Conservation (phyloP, 805 yeast genomes). For the Saitoella complicata region DNA sequence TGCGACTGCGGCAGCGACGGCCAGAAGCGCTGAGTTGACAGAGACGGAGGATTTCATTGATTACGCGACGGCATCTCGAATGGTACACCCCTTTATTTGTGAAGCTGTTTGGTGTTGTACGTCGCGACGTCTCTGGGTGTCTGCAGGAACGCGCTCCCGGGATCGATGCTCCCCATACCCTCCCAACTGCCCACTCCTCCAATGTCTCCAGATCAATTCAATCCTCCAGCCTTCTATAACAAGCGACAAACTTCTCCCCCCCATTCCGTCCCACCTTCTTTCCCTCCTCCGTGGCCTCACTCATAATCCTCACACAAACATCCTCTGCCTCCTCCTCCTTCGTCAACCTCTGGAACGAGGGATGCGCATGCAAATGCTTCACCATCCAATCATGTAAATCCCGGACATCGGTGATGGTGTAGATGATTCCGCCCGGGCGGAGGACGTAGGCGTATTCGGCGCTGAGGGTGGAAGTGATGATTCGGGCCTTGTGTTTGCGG, state of each 20-base stretch:
- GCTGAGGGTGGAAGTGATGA: conserved; percentile 68
- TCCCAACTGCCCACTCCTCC: no score
- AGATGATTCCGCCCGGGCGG: conserved; percentile 71
- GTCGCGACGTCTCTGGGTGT: no score
- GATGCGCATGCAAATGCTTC: conserved; percentile 75
- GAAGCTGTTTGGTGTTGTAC: no score
- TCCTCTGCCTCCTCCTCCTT: conserved; percentile 70
- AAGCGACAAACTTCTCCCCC: conserved; percentile 78
- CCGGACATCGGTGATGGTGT: conserved; percentile 89
- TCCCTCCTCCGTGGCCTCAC: conserved; percentile 92
- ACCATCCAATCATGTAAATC: conserved; percentile 97
- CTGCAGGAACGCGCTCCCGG: no score
- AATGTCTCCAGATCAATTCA: background rate
- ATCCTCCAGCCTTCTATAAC: conserved; percentile 22
- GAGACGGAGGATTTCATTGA: no score
- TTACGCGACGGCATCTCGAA: no score
- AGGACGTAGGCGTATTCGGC: conserved; percentile 86
- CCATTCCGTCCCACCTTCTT: conserved; percentile 85
- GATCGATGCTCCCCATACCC: no score
- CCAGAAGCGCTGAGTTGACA: no score
- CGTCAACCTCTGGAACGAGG: conserved; percentile 66
- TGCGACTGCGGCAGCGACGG: no score
- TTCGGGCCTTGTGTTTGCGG: conserved; percentile 93
- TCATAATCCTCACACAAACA: conserved; percentile 73
- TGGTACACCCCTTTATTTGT: no score